A percentile compares a stretch with the other conserved stretches of the same genome.
These are phyloP conservation scores for Fulvia fulva DNA, from an alignment of 2,329 filamentous ascomycete species.

Conservation along the genomic window DNA sequence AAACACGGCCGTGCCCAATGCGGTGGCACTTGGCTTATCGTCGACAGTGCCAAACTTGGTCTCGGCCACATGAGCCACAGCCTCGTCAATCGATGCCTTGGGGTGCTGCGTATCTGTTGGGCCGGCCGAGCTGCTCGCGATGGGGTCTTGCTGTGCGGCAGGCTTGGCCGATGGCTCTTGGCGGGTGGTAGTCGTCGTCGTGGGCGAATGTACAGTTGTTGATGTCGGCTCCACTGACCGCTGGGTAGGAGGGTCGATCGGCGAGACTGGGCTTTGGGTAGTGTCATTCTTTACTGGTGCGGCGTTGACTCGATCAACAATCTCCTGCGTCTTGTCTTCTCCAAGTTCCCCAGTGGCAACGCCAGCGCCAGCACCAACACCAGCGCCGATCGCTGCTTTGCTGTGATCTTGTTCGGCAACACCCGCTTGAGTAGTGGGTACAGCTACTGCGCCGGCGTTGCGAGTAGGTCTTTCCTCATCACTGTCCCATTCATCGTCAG, in stretches of 20 bases:
- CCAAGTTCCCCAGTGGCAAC: background rate
- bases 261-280: background rate
- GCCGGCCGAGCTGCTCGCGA: background rate
- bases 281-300: background rate
- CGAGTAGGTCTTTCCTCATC: constrained; percentile 4
- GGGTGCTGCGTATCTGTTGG: background rate
- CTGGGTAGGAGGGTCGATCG: background rate
- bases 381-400: background rate
- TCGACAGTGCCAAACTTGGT: constrained; percentile 1
- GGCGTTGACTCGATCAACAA: background rate
- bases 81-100: background rate
- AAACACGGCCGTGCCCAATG: background rate
- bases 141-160: background rate
- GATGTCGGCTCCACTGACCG: background rate
- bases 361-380: background rate
- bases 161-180: background rate
- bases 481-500: constrained; percentile 17
- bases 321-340: background rate
- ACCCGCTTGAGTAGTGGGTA: background rate
- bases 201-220: background rate
- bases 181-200: background rate
- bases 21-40: background rate
- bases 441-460: constrained; percentile 1
- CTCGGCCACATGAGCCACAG: background rate
- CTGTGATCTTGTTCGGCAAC: background rate